phyloP scores from a whole-genome alignment of 768 basidiomycete species.

The Udeniomyces megalosporus region DNA sequence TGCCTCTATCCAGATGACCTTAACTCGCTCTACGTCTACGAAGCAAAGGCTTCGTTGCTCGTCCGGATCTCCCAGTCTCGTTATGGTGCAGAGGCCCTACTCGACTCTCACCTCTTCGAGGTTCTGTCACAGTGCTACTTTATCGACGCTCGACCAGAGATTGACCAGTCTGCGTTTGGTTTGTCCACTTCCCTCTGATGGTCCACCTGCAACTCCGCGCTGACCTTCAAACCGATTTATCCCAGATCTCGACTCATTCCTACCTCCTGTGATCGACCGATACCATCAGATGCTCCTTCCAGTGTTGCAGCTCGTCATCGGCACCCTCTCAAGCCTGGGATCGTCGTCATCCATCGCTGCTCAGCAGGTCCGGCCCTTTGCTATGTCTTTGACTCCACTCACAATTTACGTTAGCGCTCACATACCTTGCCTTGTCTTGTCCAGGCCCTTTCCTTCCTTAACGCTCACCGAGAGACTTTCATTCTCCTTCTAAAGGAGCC shows the following conservation, averaged over 20 bases:
- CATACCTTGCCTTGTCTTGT: not conserved
- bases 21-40: conserved; percentile 83
- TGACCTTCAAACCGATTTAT: not conserved
- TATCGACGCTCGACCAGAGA: conserved; percentile 66
- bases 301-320: conserved; percentile 61
- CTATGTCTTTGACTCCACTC: conserved; percentile 2
- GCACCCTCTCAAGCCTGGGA: conserved; percentile 61
- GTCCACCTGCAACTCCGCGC: not conserved
- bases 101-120: conserved; percentile 60
- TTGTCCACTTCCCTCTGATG: not conserved
- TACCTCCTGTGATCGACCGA: conserved; percentile 69
- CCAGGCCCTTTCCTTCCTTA: conserved; percentile 64
- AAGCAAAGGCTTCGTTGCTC: conserved; percentile 82
- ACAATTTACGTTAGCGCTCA: not conserved
- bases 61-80: conserved; percentile 68
- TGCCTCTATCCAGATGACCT: conserved; percentile 48
- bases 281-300: conserved; percentile 86
- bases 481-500: conserved; percentile 67
- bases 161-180: conserved; percentile 71
- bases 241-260: conserved; percentile 66
- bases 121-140: conserved; percentile 71
- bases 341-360: conserved; percentile 48
- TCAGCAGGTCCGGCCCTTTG: conserved; percentile 41
- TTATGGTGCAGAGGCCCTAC: conserved; percentile 63
- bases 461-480: conserved; percentile 66